Evolutionary conservation across 352 stramenopile genomes (phyloP).

Genomic region (Pythium biforme): DNA sequence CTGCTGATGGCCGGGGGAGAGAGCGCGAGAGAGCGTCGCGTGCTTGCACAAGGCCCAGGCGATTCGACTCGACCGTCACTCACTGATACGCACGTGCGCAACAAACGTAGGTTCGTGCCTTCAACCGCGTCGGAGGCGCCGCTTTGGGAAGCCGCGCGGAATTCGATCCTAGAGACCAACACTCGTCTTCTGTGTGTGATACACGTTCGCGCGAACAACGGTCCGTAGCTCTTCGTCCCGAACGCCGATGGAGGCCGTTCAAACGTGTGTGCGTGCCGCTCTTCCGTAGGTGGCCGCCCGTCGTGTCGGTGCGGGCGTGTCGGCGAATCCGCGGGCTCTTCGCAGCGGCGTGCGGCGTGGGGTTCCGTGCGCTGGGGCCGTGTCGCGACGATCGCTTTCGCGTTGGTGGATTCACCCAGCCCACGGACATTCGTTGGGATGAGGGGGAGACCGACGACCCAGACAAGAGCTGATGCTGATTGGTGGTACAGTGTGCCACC

Average conservation of each 20-base stretch:
- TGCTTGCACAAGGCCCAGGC: no score
- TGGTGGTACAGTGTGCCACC: conserved; percentile 1
- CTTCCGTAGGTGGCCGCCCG: no score
- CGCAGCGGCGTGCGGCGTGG: no score
- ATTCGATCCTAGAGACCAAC: conserved; percentile 14
- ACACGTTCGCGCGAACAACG: not conserved
- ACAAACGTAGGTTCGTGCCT: not conserved
- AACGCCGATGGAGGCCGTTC: not conserved
- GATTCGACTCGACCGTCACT: conserved; percentile 1
- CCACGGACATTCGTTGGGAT: not conserved
- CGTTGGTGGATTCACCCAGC: conserved; percentile 10
- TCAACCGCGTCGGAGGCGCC: no score
- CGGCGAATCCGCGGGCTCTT: no score
- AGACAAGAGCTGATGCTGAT: not conserved
- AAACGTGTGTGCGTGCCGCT: not conserved
- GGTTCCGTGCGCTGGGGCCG: no score
- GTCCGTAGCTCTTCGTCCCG: conserved; percentile 1
- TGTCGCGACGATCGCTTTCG: not conserved
- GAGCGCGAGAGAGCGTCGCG: no score
- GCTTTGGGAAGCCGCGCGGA: not conserved
- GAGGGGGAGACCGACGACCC: not conserved
- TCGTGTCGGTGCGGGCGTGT: no score
- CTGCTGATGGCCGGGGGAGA: not conserved
- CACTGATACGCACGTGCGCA: not conserved
- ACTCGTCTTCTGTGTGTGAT: conserved; percentile 4